Conservation (phyloP, 2,329 filamentous ascomycete genomes). For the Balansia obtecta region DNA sequence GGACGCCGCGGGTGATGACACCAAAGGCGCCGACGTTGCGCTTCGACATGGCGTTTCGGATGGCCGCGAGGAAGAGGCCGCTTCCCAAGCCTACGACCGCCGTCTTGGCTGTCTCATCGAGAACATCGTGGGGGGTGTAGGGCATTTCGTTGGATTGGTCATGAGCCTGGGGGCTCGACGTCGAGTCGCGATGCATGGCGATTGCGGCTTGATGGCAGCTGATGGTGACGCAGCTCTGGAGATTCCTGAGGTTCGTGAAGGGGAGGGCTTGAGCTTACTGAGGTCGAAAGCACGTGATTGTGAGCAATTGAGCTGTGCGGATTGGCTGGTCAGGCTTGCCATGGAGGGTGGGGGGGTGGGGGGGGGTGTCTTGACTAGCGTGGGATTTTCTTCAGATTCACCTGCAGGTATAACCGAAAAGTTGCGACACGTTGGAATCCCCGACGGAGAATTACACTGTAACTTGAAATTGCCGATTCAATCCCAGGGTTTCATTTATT, state of each 20-base stretch:
- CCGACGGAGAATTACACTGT: too few relatives aligned
- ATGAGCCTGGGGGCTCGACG: conserved; percentile 16
- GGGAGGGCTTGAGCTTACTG: too few relatives aligned
- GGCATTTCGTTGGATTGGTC: conserved; percentile 12
- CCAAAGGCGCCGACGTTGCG: conserved; percentile 71
- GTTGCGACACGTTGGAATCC: neutral
- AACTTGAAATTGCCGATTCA: too few relatives aligned
- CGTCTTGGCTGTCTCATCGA: conserved; percentile 53
- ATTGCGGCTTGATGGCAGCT: conserved; percentile 1
- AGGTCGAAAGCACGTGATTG: conserved; percentile 20
- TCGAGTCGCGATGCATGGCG: conserved; percentile 22
- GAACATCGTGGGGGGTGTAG: conserved; percentile 65
- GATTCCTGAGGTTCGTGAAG: conserved; percentile 1
- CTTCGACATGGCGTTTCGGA: conserved; percentile 79
- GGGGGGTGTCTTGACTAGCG: neutral
- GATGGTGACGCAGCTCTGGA: conserved; percentile 9
- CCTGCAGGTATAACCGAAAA: neutral
- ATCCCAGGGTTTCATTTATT: too few relatives aligned
- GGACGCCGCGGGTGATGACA: conserved; percentile 67
- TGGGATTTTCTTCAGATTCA: neutral
- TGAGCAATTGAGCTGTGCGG: conserved; percentile 20
- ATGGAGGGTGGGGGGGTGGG: too few relatives aligned
- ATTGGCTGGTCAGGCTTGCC: conserved; percentile 17
- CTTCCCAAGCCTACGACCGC: conserved; percentile 51
- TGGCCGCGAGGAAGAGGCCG: conserved; percentile 60